These are phyloP conservation scores for Microascus cirrosus DNA, from an alignment of 2,329 filamentous ascomycete genomes.

Conservation along the genomic window DNA sequence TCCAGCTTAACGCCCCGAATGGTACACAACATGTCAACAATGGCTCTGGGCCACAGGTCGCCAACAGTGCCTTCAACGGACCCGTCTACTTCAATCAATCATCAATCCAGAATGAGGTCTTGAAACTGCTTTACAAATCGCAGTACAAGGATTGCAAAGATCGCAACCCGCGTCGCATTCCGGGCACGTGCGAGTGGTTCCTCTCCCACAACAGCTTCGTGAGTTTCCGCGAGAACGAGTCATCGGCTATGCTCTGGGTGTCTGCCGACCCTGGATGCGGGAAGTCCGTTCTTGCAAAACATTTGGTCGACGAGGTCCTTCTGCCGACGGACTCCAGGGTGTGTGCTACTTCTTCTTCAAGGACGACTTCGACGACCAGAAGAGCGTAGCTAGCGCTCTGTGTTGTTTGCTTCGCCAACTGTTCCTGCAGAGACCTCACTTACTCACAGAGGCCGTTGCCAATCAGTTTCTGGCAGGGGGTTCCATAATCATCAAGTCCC, in stretches of 20 bases:
- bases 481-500: slow-evolving; percentile 9
- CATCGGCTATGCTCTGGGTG: slow-evolving; percentile 16
- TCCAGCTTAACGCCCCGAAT: too few relatives aligned
- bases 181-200: not conserved
- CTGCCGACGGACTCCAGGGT: slow-evolving; percentile 7
- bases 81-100: too few relatives aligned
- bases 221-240: slow-evolving; percentile 10
- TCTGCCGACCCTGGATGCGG: slow-evolving; percentile 31
- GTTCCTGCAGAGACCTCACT: slow-evolving; percentile 12
- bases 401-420: slow-evolving; percentile 25
- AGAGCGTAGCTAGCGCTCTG: slow-evolving; percentile 15
- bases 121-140: not conserved
- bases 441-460: slow-evolving; percentile 12
- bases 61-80: too few relatives aligned
- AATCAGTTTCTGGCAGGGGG: slow-evolving; percentile 7
- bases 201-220: slow-evolving; percentile 7
- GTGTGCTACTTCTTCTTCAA: slow-evolving; percentile 34
- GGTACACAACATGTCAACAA: too few relatives aligned
- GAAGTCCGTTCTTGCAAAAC: slow-evolving; percentile 28
- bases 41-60: too few relatives aligned
- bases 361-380: slow-evolving; percentile 25
- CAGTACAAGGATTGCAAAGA: not conserved
- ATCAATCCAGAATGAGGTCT: not conserved
- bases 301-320: slow-evolving; percentile 20
- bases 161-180: not conserved